phyloP scores from a whole-genome alignment of 495 filamentous ascomycete species.

The Astrothelium macrocarpum region DNA sequence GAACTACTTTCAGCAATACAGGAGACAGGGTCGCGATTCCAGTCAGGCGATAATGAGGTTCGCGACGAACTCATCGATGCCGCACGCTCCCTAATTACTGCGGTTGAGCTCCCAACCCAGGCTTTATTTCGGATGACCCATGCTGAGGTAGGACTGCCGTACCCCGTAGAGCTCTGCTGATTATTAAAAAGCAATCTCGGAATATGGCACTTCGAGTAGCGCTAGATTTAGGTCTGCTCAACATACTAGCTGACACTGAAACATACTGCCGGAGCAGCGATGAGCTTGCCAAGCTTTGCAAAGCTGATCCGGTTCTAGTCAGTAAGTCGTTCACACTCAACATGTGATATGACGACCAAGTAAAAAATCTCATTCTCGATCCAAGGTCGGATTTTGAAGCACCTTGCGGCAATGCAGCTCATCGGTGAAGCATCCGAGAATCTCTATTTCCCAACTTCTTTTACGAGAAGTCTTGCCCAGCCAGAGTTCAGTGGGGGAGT shows the following conservation, averaged over 20 bases:
- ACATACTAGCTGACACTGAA: not conserved
- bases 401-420: not conserved
- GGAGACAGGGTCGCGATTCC: not conserved
- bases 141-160: not conserved
- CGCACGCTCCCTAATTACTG: not conserved
- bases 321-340: not conserved
- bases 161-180: not conserved
- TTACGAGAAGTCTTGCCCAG: not conserved
- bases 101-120: not conserved
- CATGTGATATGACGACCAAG: not conserved
- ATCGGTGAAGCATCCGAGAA: not conserved
- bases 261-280: not conserved
- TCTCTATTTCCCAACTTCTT: not conserved
- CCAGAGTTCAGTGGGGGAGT: slow-evolving; percentile 16
- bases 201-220: not conserved
- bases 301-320: not conserved
- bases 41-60: not conserved
- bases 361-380: not conserved
- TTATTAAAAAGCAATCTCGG: not conserved
- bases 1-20: not conserved
- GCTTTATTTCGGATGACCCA: not conserved
- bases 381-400: not conserved
- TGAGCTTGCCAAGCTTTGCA: not conserved
- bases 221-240: not conserved
- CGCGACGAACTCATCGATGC: not conserved